phyloP scores from a whole-genome alignment of 2,329 filamentous ascomycete species.

The Cladobotryum mycophilum region DNA sequence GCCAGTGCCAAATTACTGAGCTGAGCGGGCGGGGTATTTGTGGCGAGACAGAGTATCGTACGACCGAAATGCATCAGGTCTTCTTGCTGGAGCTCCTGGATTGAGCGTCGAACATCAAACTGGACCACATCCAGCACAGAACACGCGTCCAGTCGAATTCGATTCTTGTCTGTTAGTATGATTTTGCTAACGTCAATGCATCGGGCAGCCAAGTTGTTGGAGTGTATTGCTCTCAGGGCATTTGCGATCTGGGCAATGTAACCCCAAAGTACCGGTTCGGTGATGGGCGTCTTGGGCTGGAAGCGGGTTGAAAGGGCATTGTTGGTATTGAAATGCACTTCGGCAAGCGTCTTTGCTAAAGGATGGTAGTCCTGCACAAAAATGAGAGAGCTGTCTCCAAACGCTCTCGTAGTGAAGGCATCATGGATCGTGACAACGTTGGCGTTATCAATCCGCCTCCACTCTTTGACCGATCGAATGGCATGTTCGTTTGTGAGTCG shows the following conservation, averaged over 20 bases:
- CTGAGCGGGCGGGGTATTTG: slow-evolving; percentile 51
- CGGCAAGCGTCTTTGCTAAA: slow-evolving; percentile 79
- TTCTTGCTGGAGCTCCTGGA: slow-evolving; percentile 77
- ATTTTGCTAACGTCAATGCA: slow-evolving; percentile 86
- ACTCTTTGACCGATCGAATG: slow-evolving; percentile 78
- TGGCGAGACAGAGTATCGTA: slow-evolving; percentile 75
- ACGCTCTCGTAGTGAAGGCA: slow-evolving; percentile 86
- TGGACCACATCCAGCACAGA: slow-evolving; percentile 85
- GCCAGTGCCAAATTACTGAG: slow-evolving; percentile 60
- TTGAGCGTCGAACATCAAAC: slow-evolving; percentile 61
- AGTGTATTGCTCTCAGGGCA: slow-evolving; percentile 80
- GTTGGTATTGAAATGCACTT: slow-evolving; percentile 60
- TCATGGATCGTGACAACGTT: slow-evolving; percentile 83
- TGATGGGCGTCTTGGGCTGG: slow-evolving; percentile 42
- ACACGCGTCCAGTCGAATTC: slow-evolving; percentile 81
- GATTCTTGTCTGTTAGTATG: slow-evolving; percentile 82
- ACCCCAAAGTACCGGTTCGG: slow-evolving; percentile 77
- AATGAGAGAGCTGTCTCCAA: slow-evolving; percentile 90
- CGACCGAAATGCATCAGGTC: slow-evolving; percentile 81
- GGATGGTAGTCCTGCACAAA: slow-evolving; percentile 93
- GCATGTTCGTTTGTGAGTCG: slow-evolving; percentile 83
- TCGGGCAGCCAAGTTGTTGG: slow-evolving; percentile 71
- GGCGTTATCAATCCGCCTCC: slow-evolving; percentile 78
- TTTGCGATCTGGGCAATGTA: slow-evolving; percentile 90
- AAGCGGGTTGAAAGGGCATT: slow-evolving; percentile 38